A percentile compares a stretch with the other conserved stretches of the same genome.
These are phyloP conservation scores for Zizania latifolia DNA, from an alignment of 176 grass and related monocot genomes.

Conservation along the genomic window DNA sequence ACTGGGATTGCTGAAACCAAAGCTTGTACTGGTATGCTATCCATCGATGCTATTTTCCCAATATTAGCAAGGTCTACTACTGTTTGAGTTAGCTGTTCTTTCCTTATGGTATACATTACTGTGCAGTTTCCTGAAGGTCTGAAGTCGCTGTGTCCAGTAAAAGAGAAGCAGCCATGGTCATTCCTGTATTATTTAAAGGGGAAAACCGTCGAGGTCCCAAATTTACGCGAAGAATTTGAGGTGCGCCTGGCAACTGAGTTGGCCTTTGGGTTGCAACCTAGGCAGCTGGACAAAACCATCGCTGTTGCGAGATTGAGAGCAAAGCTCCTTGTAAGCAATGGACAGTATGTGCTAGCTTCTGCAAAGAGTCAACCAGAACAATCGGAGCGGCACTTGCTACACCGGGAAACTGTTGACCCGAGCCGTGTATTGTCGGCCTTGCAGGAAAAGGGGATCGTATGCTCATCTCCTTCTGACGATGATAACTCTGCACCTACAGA, in stretches of 20 bases:
- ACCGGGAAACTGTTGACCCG: conserved; percentile 48
- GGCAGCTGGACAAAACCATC: conserved; percentile 39
- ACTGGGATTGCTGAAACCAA: conserved; percentile 57
- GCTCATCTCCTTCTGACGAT: conserved; percentile 22
- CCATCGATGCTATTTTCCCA: not conserved
- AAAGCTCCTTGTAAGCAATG: conserved; percentile 55
- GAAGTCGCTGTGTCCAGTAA: conserved; percentile 24
- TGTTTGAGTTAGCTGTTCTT: not conserved
- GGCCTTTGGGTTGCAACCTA: conserved; percentile 52
- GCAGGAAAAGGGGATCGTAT: conserved; percentile 47
- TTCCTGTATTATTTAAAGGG: conserved; percentile 66
- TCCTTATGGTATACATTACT: not conserved
- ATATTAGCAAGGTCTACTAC: not conserved
- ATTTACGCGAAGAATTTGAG: conserved; percentile 42
- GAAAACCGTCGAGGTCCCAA: conserved; percentile 36
- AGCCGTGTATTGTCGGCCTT: conserved; percentile 29
- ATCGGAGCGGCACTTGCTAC: conserved; percentile 42
- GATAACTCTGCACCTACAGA: not conserved
- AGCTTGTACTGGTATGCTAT: conserved; percentile 60
- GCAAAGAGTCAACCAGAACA: conserved; percentile 12
- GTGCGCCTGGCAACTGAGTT: conserved; percentile 39
- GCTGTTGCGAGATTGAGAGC: conserved; percentile 67
- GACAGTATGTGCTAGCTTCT: conserved; percentile 47
- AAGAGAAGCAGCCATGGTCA: conserved; percentile 35
- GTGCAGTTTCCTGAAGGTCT: conserved; percentile 64